These are phyloP conservation scores for Inonotus hispidus DNA, from an alignment of 1,284 basidiomycete genomes.

Conservation along the genomic window DNA sequence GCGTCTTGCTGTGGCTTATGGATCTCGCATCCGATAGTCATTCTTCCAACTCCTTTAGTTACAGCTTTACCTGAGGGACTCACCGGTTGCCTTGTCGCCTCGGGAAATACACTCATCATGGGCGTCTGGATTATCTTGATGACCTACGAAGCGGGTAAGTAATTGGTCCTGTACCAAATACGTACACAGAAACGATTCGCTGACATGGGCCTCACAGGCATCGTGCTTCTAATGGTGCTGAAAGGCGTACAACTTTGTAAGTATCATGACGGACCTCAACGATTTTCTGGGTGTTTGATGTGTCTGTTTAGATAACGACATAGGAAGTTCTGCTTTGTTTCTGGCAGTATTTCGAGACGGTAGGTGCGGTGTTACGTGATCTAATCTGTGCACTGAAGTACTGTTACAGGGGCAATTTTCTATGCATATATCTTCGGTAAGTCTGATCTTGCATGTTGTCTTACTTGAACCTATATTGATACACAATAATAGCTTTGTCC, in stretches of 20 bases:
- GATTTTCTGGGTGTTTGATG: background rate
- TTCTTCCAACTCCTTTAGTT: background rate
- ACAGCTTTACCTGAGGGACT: background rate
- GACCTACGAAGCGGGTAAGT: constrained; percentile 7
- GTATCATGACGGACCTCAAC: background rate
- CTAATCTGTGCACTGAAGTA: background rate
- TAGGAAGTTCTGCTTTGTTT: background rate
- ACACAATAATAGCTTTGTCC: background rate
- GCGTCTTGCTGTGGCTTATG: background rate
- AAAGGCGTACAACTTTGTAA: constrained; percentile 2
- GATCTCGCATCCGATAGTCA: background rate
- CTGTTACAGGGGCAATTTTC: background rate
- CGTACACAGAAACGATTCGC: background rate
- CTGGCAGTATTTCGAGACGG: constrained; percentile 2
- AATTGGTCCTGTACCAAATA: background rate
- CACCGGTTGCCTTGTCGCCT: constrained; percentile 1
- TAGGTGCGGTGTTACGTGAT: background rate
- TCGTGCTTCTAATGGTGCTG: background rate
- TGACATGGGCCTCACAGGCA: background rate
- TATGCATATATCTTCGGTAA: constrained; percentile 7
- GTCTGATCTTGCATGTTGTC: background rate
- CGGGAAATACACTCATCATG: constrained; percentile 1
- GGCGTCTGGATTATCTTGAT: constrained; percentile 10
- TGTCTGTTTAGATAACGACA: background rate
- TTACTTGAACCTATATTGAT: background rate